Percentiles rank a stretch among this genome's conserved stretches.
Evolutionary conservation across 768 basidiomycete genomes (phyloP).

Genomic region (Boletus sp.): DNA sequence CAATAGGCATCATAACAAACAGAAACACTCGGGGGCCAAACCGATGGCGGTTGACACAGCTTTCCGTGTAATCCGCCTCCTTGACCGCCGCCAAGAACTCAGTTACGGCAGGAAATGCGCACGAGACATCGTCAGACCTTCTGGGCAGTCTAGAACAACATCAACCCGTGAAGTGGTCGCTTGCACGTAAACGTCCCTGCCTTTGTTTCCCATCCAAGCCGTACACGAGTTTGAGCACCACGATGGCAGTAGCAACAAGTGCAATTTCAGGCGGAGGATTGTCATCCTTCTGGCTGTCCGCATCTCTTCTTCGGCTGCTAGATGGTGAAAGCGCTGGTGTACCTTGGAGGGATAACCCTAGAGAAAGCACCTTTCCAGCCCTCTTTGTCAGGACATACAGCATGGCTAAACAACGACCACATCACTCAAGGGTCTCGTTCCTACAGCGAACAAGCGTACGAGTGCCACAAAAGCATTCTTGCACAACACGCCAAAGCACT

Average conservation of each 20-base stretch:
- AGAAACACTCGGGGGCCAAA: conserved; percentile 44
- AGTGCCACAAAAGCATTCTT: conserved; percentile 60
- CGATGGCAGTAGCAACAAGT: conserved; percentile 54
- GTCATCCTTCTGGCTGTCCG: conserved; percentile 52
- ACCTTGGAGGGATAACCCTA: conserved; percentile 59
- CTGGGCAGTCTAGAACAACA: conserved; percentile 39
- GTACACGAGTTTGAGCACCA: conserved; percentile 81
- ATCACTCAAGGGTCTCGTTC: not conserved
- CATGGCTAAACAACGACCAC: conserved; percentile 38
- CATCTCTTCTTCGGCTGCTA: conserved; percentile 37
- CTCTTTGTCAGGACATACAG: conserved; percentile 64
- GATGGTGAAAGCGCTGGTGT: conserved; percentile 44
- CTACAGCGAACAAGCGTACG: conserved; percentile 50
- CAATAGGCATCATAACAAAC: conserved; percentile 37
- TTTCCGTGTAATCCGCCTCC: conserved; percentile 35
- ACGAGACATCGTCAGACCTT: conserved; percentile 52
- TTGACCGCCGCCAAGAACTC: conserved; percentile 47
- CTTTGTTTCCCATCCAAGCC: conserved; percentile 70
- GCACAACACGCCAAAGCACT: conserved; percentile 71
- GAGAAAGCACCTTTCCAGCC: conserved; percentile 49
- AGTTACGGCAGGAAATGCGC: conserved; percentile 49
- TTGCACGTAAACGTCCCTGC: conserved; percentile 33
- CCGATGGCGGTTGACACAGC: conserved; percentile 29
- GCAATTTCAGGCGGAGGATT: conserved; percentile 67
- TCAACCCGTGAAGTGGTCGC: conserved; percentile 9